Base-by-base conservation (phyloP, 192 early-diverging fungal species). In the Phlyctochytrium arcticum region DNA sequence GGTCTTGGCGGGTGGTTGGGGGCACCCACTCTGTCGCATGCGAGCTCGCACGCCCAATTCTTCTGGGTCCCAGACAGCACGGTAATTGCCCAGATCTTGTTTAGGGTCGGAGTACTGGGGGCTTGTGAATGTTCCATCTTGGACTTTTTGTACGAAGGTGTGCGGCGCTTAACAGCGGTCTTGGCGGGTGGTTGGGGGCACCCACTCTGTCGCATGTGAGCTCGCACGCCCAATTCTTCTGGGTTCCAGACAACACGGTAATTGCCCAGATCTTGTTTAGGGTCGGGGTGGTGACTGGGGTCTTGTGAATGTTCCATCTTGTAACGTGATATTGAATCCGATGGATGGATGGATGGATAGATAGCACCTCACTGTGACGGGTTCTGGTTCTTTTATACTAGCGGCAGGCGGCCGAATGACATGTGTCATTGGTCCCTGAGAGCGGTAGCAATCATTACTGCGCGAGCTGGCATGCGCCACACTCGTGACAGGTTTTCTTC, bases 241-340 rank as follows among this genome's bases (percentile, higher is more conserved):
- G 57, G 47, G 48, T 72, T 39, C 70, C 70, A 72, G 23, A 27
- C 37, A 39, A 72, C 47, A 17, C 70, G 62, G 34, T 72, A 72
- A 34, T 59, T 72, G 37, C 53, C 39, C 34, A 72, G 67, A n/a
- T 72, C 70, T 58, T 35, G n/a, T 9, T 53, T 48, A 24, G 50
- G 19, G 19, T 53, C 50, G 15, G 50, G 17, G 24, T 19, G 12
- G 2, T 12, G 21, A 12, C 15, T 0, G 39, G 12, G 0, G 0
- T 44, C 1, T 19, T 44, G 39, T n/a, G 39, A n/a, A n/a, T n/a
- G n/a, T n/a, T n/a, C n/a, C n/a, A n/a, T n/a, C n/a, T n/a, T n/a
- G n/a, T n/a, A n/a, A n/a, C n/a, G n/a, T n/a, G n/a, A n/a, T n/a
- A n/a, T n/a, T n/a, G n/a, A n/a, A n/a, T n/a, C n/a, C n/a, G n/a